Evolutionary conservation across 345 rosid genomes (phyloP).

Genomic region (Lumnitzera racemosa): DNA sequence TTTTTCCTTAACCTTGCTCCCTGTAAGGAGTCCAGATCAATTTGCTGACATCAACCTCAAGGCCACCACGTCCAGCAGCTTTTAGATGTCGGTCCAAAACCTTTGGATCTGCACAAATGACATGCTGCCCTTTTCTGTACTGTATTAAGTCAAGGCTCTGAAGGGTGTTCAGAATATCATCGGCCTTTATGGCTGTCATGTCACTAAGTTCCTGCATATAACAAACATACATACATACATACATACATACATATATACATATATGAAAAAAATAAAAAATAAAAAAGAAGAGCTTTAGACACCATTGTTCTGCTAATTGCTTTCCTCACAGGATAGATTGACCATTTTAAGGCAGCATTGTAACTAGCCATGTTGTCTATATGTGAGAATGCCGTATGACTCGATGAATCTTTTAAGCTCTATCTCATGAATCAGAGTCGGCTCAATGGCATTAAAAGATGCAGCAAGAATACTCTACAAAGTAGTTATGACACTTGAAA

Average conservation of each 20-base stretch:
- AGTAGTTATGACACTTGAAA: too few relatives aligned
- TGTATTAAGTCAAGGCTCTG: slow-evolving; percentile 96
- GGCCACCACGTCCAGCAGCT: slow-evolving; percentile 98
- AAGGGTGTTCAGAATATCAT: slow-evolving; percentile 84
- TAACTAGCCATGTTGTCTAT: too few relatives aligned
- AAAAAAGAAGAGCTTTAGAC: background rate
- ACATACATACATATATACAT: background rate
- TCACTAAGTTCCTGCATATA: slow-evolving; percentile 82
- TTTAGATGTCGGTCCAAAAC: slow-evolving; percentile 94
- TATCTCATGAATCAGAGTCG: too few relatives aligned
- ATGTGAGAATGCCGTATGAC: too few relatives aligned
- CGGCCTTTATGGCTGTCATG: slow-evolving; percentile 98
- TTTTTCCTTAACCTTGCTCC: slow-evolving; percentile 53
- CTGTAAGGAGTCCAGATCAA: slow-evolving; percentile 98
- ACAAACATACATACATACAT: background rate
- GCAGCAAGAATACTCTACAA: too few relatives aligned
- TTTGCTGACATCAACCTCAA: slow-evolving; percentile 92
- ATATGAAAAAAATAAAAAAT: background rate
- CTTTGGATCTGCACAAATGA: slow-evolving; percentile 96
- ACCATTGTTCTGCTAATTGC: background rate
- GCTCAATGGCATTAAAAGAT: too few relatives aligned
- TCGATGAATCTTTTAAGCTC: too few relatives aligned
- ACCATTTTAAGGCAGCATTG: too few relatives aligned
- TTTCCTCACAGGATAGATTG: too few relatives aligned
- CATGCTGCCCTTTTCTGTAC: slow-evolving; percentile 98